These are phyloP conservation scores for Rhodosporidiobolus sp. DNA, from an alignment of 768 basidiomycete species.

Conservation along the genomic window DNA sequence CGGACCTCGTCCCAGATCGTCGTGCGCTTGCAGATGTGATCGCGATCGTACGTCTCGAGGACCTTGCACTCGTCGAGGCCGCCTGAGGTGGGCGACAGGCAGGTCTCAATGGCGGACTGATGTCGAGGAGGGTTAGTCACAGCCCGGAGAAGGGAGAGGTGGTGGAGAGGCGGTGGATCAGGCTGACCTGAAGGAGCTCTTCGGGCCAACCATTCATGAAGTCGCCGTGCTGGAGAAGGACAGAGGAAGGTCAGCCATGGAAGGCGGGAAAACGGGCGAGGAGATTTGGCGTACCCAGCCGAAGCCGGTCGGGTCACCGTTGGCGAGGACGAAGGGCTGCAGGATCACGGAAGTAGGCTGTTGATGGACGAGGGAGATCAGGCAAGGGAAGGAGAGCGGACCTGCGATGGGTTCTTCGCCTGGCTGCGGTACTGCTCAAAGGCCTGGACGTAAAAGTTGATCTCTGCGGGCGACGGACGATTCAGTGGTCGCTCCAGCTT, in stretches of 20 bases:
- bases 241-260: slow-evolving; percentile 7
- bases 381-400: no score
- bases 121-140: no score
- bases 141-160: no score
- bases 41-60: slow-evolving; percentile 19
- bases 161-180: no score
- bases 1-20: neutral
- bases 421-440: slow-evolving; percentile 45
- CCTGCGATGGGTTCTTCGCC: slow-evolving; percentile 53
- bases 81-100: slow-evolving; percentile 5
- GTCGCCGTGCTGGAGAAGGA: slow-evolving; percentile 53
- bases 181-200: slow-evolving; percentile 56
- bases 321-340: slow-evolving; percentile 59
- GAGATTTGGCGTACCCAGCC: slow-evolving; percentile 51
- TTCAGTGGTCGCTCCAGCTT: neutral
- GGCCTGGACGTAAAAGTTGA: slow-evolving; percentile 54
- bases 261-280: slow-evolving; percentile 33
- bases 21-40: neutral
- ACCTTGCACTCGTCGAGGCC: slow-evolving; percentile 15
- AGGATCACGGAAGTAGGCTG: no score
- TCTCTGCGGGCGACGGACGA: slow-evolving; percentile 35
- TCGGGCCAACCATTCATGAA: slow-evolving; percentile 64
- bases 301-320: slow-evolving; percentile 64
- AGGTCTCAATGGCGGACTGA: slow-evolving; percentile 54
- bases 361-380: no score